Percentiles rank a stretch among this genome's conserved stretches.
Conservation (phyloP, 75 land plant genomes). For the Azolla pinnata region DNA sequence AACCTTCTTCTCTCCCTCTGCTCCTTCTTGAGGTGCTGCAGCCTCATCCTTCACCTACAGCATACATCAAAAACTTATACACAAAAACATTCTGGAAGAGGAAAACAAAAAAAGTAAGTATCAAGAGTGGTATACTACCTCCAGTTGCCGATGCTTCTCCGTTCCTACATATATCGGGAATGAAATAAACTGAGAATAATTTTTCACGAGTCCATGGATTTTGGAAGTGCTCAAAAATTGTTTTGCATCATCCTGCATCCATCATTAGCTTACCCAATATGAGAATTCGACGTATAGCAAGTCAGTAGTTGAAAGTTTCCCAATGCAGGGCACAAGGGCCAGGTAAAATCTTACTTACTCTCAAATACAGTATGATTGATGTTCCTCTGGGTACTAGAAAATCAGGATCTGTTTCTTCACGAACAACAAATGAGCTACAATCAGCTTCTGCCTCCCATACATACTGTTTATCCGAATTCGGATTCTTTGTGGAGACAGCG, state of each 20-base stretch:
- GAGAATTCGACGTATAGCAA: no score
- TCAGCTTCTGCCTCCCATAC: slow-evolving; percentile 78
- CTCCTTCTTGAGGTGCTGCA: slow-evolving; percentile 9
- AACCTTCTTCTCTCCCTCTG: slow-evolving; percentile 6
- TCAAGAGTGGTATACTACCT: slow-evolving; percentile 34
- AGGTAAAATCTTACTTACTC: no score
- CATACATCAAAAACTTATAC: not conserved
- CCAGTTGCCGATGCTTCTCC: slow-evolving; percentile 75
- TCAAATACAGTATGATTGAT: slow-evolving; percentile 55
- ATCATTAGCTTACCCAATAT: no score
- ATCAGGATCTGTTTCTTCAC: slow-evolving; percentile 74
- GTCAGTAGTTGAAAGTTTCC: no score
- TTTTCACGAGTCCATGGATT: slow-evolving; percentile 77
- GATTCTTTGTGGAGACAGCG: slow-evolving; percentile 74
- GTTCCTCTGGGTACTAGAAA: slow-evolving; percentile 58
- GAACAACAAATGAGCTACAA: slow-evolving; percentile 55
- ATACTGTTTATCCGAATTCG: slow-evolving; percentile 78
- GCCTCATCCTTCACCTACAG: slow-evolving; percentile 18
- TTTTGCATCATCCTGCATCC: slow-evolving; percentile 85
- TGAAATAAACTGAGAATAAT: slow-evolving; percentile 93
- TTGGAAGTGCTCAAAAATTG: slow-evolving; percentile 67
- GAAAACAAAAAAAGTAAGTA: not conserved
- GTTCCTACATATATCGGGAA: slow-evolving; percentile 94
- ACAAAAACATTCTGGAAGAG: not conserved
- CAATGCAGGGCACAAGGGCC: no score